Evolutionary conservation across 805 yeast genomes (phyloP).

Genomic region (Yamadazyma philogaea): DNA sequence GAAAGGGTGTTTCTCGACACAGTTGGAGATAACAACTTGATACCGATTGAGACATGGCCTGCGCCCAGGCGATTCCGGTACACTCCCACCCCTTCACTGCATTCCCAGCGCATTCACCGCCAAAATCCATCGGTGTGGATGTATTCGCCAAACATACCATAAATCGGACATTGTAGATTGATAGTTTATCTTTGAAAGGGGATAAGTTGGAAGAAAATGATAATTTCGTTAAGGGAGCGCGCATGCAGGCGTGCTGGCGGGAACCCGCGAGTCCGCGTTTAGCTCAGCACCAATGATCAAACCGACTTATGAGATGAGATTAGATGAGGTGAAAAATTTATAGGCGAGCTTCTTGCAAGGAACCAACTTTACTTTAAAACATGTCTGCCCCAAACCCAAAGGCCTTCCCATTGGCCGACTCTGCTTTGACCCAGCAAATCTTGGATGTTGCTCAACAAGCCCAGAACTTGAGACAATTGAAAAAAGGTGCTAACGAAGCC

Average conservation of each 20-base stretch:
- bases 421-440: constrained; percentile 92
- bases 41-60: too few relatives aligned
- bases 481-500: constrained; percentile 99
- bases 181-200: constrained; percentile 7
- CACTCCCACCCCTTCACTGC: too few relatives aligned
- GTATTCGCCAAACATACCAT: constrained; percentile 50
- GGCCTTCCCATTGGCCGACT: constrained; percentile 98
- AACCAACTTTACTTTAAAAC: constrained; percentile 29
- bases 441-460: constrained; percentile 98
- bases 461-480: constrained; percentile 94
- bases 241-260: constrained; percentile 6
- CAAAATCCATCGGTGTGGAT: background rate
- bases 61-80: too few relatives aligned
- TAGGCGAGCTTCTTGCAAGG: constrained; percentile 49
- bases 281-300: constrained; percentile 4
- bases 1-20: too few relatives aligned
- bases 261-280: constrained; percentile 6
- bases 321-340: constrained; percentile 8
- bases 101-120: too few relatives aligned
- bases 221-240: constrained; percentile 10
- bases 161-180: constrained; percentile 59
- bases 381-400: constrained; percentile 95
- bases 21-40: too few relatives aligned
- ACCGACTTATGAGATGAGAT: constrained; percentile 7
- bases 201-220: constrained; percentile 10